Percentiles rank a stretch among this genome's conserved stretches.
Evolutionary conservation across 192 early-diverging fungal species (phyloP).

Genomic region (Geosiphon pyriformis): DNA sequence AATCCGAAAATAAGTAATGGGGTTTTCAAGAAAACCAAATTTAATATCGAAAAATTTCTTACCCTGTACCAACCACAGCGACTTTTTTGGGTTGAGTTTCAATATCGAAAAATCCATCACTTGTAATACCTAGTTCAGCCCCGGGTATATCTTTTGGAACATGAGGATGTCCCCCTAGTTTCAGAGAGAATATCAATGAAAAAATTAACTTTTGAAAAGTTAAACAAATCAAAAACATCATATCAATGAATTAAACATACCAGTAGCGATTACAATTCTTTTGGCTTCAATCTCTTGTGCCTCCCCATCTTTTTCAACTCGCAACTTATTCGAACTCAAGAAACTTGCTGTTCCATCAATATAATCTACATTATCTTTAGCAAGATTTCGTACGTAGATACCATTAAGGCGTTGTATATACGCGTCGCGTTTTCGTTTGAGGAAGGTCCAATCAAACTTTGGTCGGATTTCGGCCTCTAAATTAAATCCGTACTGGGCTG

Average conservation of each 20-base stretch:
- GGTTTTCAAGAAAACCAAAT: no score
- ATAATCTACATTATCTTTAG: conserved; percentile 79
- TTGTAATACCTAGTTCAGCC: conserved; percentile 81
- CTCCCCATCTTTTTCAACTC: conserved; percentile 27
- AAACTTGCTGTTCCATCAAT: conserved; percentile 85
- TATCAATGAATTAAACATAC: conserved; percentile 25
- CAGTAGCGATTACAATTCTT: conserved; percentile 90
- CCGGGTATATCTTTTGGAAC: conserved; percentile 77
- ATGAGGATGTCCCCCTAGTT: conserved; percentile 57
- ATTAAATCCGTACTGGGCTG: conserved; percentile 86
- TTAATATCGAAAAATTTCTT: no score
- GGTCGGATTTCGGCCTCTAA: conserved; percentile 41
- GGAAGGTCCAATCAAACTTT: conserved; percentile 68
- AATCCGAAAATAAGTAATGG: no score
- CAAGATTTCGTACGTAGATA: conserved; percentile 90
- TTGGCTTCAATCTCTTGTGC: conserved; percentile 59
- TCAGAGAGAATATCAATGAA: background rate
- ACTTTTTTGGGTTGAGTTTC: conserved; percentile 87
- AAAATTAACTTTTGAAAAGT: conserved; percentile 27
- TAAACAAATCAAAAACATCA: background rate
- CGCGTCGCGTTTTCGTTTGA: conserved; percentile 92
- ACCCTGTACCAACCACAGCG: conserved; percentile 84
- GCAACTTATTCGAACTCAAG: conserved; percentile 54
- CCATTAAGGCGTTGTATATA: conserved; percentile 96
- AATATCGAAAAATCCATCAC: conserved; percentile 95